These are phyloP conservation scores for Pythium dissotocum DNA, from an alignment of 352 stramenopile species.

Conservation along the genomic window DNA sequence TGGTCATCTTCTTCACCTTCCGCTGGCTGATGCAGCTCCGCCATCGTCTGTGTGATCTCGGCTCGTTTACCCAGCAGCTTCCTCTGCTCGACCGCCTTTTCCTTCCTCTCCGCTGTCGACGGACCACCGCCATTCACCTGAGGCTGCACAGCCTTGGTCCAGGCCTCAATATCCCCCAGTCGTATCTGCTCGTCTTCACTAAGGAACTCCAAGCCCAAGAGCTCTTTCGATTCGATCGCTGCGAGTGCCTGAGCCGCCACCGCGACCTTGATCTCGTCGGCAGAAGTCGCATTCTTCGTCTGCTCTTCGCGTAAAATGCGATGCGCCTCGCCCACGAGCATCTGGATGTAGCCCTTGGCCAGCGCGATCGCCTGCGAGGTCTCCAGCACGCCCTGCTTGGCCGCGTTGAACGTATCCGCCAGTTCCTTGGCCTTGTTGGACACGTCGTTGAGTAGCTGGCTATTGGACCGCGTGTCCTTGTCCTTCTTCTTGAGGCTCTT, in stretches of 20 bases:
- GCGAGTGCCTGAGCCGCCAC: conserved; percentile 37
- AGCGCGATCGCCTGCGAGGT: conserved; percentile 42
- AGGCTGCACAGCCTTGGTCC: conserved; percentile 34
- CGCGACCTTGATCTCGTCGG: conserved; percentile 15
- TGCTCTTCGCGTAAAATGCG: conserved; percentile 37
- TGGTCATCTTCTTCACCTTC: conserved; percentile 27
- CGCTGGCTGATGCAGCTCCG: conserved; percentile 6
- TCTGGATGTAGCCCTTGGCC: conserved; percentile 44
- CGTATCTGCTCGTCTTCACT: conserved; percentile 29
- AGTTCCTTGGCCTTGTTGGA: conserved; percentile 44
- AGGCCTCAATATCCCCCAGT: conserved; percentile 43
- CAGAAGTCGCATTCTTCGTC: conserved; percentile 16
- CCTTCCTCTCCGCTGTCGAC: conserved; percentile 32
- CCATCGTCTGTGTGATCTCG: conserved; percentile 37
- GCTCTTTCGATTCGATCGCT: conserved; percentile 30
- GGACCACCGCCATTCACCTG: conserved; percentile 11
- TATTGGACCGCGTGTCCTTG: conserved; percentile 8
- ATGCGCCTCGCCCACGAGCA: conserved; percentile 46
- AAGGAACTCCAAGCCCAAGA: conserved; percentile 36
- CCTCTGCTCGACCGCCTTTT: conserved; percentile 49
- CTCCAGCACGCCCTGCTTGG: conserved; percentile 38
- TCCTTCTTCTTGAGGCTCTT: conserved; percentile 11
- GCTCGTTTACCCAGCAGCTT: conserved; percentile 61
- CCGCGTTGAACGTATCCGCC: conserved; percentile 53
- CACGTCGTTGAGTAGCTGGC: conserved; percentile 25